These are phyloP conservation scores for Trichosporon ovoides DNA, from an alignment of 1,284 basidiomycete genomes.

Conservation along the genomic window DNA sequence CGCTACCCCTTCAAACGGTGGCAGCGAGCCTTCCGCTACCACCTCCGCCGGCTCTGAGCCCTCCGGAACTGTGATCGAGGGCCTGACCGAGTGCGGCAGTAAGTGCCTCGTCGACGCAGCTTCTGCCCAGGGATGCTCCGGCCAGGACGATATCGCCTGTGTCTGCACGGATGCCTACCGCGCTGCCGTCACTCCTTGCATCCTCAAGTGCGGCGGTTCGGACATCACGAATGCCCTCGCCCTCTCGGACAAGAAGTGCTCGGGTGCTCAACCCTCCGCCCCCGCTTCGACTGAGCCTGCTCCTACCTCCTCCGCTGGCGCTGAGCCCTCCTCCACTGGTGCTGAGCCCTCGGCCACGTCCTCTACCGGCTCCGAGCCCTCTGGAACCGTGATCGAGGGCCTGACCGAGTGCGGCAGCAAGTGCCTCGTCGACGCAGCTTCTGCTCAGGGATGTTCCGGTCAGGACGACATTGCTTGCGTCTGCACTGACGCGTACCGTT, in stretches of 20 bases:
- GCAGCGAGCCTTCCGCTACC: background rate
- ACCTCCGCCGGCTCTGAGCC: background rate
- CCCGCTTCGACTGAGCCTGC: background rate
- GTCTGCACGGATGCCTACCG: slow-evolving; percentile 3
- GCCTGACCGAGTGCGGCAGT: background rate
- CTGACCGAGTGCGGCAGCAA: background rate
- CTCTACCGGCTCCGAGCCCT: background rate
- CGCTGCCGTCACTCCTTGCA: background rate
- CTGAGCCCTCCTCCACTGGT: background rate
- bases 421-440: background rate
- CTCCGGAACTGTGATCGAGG: background rate
- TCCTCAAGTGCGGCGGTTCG: background rate
- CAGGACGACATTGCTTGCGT: slow-evolving; percentile 6
- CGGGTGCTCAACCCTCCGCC: background rate
- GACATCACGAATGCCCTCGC: slow-evolving; percentile 7
- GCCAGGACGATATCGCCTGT: slow-evolving; percentile 3
- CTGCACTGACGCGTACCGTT: background rate
- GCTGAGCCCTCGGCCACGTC: background rate
- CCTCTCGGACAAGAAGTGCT: background rate
- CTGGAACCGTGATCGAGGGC: background rate
- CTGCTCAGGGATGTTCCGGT: background rate
- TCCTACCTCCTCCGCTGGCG: background rate
- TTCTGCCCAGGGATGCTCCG: background rate
- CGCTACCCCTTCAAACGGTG: no score
- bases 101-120: background rate